phyloP scores from a whole-genome alignment of 202 grass and related monocot species.

The Digitaria exilis region DNA sequence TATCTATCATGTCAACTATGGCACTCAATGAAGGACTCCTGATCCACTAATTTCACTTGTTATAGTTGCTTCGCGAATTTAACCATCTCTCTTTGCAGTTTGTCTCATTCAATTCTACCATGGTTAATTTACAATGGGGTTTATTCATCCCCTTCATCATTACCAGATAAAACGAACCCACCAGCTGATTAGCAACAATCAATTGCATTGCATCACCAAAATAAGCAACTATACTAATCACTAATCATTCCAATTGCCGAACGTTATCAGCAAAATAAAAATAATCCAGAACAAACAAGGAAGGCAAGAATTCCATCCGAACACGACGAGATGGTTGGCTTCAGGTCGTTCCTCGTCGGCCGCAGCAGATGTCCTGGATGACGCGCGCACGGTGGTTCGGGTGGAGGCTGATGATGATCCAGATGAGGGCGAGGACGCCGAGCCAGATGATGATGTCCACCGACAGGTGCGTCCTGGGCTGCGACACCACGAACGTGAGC shows the following conservation, averaged over 20 bases:
- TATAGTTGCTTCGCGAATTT: no score
- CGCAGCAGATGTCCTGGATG: constrained; percentile 27
- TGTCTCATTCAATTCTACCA: no score
- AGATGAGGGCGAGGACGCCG: constrained; percentile 45
- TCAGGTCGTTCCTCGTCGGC: background rate
- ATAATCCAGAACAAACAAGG: no score
- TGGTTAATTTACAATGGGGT: background rate
- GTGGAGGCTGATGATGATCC: constrained; percentile 42
- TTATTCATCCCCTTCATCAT: background rate
- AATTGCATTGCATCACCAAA: background rate
- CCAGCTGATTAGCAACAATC: background rate
- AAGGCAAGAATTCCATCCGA: no score
- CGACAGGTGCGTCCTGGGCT: constrained; percentile 46
- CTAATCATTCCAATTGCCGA: background rate
- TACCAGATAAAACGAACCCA: background rate
- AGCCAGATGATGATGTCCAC: constrained; percentile 45
- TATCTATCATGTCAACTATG: no score
- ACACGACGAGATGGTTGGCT: background rate
- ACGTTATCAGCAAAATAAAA: no score
- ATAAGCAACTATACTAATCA: no score
- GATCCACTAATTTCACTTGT: no score
- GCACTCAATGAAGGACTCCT: no score
- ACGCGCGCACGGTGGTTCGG: constrained; percentile 10
- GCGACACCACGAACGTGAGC: constrained; percentile 59
- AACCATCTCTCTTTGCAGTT: no score